Evolutionary conservation across 495 filamentous ascomycete genomes (phyloP).

Genomic region (Aspergillus sclerotioniger): DNA sequence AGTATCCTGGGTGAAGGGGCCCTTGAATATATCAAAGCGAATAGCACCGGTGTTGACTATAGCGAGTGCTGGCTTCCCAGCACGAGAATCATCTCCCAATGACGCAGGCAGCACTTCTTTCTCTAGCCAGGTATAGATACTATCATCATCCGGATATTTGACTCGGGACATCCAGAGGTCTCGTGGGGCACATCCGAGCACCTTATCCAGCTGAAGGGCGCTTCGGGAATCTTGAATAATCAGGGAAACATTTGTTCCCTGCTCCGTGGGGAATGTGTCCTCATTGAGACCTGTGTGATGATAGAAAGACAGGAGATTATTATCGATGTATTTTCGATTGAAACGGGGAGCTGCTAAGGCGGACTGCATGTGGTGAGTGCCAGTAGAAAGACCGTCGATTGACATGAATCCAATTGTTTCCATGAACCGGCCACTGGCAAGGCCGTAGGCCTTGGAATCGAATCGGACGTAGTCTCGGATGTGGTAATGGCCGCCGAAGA

Average conservation of each 20-base stretch:
- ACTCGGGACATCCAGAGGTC: constrained; percentile 77
- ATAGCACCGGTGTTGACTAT: constrained; percentile 87
- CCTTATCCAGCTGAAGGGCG: constrained; percentile 66
- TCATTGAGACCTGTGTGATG: constrained; percentile 74
- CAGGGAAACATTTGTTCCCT: constrained; percentile 70
- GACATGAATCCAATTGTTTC: constrained; percentile 98
- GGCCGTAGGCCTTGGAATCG: constrained; percentile 73
- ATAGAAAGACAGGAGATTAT: constrained; percentile 82
- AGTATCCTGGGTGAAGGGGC: constrained; percentile 81
- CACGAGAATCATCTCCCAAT: constrained; percentile 49
- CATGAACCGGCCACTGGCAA: constrained; percentile 93
- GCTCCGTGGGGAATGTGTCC: constrained; percentile 72
- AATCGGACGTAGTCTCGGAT: constrained; percentile 82
- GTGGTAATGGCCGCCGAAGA: constrained; percentile 91
- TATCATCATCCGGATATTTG: constrained; percentile 65
- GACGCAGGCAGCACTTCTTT: constrained; percentile 66
- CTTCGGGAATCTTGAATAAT: constrained; percentile 68
- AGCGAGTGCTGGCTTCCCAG: constrained; percentile 59
- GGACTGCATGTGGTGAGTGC: constrained; percentile 32
- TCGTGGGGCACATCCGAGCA: constrained; percentile 78
- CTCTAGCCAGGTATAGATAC: constrained; percentile 80
- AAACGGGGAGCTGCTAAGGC: constrained; percentile 53
- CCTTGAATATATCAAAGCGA: constrained; percentile 93
- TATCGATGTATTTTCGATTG: constrained; percentile 86
- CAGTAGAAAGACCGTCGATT: constrained; percentile 63